Percentiles rank a stretch among this genome's conserved stretches.
Evolutionary conservation across 768 basidiomycete genomes (phyloP).

Genomic region (Lentinula aciculospora): DNA sequence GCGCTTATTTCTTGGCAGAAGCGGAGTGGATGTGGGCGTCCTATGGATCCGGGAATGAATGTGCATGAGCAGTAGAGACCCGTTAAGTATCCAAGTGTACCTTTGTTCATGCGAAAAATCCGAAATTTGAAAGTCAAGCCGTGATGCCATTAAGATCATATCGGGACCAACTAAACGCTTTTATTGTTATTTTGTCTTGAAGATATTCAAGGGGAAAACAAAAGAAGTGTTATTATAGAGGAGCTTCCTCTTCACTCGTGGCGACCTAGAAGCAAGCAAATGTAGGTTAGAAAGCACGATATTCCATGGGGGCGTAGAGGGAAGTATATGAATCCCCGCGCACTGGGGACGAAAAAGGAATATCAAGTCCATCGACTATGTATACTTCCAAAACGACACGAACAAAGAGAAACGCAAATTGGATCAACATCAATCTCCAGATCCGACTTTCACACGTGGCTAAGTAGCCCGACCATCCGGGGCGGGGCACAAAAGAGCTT

Average conservation of each 20-base stretch:
- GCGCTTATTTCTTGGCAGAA: conserved; percentile 11
- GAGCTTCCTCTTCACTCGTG: neutral
- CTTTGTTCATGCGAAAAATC: conserved; percentile 3
- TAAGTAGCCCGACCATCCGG: neutral
- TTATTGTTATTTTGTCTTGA: neutral
- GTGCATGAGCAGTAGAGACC: neutral
- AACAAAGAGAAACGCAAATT: conserved; percentile 8
- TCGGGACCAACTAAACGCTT: neutral
- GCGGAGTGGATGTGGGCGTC: neutral
- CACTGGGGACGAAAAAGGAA: neutral
- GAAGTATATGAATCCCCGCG: neutral
- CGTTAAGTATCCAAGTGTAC: neutral
- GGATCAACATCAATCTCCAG: conserved; percentile 4
- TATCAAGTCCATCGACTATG: neutral
- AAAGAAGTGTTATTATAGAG: neutral
- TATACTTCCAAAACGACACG: conserved; percentile 1
- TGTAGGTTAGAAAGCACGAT: neutral
- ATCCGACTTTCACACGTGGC: neutral
- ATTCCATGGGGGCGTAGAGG: neutral
- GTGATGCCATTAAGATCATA: neutral
- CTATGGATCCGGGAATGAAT: neutral
- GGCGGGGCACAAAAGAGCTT: neutral
- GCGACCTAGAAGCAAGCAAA: neutral
- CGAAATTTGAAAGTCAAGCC: neutral
- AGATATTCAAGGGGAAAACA: neutral